These are phyloP conservation scores for Melampsora medusae DNA, from an alignment of 1,284 basidiomycete species.

Conservation along the genomic window DNA sequence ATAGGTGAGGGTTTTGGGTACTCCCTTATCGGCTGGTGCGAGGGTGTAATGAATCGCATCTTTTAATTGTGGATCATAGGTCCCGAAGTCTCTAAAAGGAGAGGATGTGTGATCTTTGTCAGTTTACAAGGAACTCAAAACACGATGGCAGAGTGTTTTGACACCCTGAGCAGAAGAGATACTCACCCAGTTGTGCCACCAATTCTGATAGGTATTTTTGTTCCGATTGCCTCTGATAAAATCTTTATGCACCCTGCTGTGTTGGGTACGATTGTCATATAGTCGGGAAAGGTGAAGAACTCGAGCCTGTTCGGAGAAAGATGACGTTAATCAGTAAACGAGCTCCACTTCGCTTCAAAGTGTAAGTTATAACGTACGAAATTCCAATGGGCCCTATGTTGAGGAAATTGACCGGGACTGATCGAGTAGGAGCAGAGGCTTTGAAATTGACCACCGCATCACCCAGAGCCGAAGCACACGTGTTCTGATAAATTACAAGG, in stretches of 20 bases:
- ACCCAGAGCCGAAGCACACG: neutral
- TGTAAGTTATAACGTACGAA: neutral
- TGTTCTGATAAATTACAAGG: no score
- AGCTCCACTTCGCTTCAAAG: neutral
- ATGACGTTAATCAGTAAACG: neutral
- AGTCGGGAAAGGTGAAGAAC: constrained; percentile 26
- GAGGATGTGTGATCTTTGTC: neutral
- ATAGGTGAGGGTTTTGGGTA: constrained; percentile 11
- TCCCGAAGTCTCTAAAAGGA: constrained; percentile 1
- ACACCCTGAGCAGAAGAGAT: neutral
- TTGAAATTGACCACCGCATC: neutral
- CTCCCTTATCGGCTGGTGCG: neutral
- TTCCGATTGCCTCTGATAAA: constrained; percentile 7
- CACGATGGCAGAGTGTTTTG: neutral
- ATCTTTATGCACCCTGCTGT: constrained; percentile 14
- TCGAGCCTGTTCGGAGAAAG: neutral
- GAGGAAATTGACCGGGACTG: neutral
- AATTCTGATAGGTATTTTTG: neutral
- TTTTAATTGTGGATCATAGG: constrained; percentile 5
- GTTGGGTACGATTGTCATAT: neutral
- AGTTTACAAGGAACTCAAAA: neutral
- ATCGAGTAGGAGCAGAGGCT: neutral
- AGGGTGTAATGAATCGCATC: constrained; percentile 3
- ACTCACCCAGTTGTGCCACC: constrained; percentile 27
- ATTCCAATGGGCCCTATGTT: neutral